phyloP scores from a whole-genome alignment of 495 filamentous ascomycete genomes.

The Glutinoglossum americanum region DNA sequence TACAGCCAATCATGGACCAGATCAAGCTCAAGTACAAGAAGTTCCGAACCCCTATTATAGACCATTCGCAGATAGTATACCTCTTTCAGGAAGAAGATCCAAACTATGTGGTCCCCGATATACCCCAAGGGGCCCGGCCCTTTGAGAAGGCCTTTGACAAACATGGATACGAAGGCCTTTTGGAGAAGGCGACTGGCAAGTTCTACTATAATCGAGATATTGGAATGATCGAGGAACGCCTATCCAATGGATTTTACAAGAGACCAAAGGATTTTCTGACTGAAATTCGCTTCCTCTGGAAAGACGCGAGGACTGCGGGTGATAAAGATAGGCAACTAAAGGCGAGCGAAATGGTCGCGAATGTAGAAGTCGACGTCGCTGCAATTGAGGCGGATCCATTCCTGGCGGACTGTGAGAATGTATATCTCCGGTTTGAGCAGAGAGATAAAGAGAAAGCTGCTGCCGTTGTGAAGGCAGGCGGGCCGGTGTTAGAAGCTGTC shows the following conservation, averaged over 20 bases:
- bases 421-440: slow-evolving; percentile 53
- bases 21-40: slow-evolving; percentile 66
- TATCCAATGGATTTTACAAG: slow-evolving; percentile 90
- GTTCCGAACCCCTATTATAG: slow-evolving; percentile 62
- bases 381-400: slow-evolving; percentile 45
- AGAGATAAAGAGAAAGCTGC: slow-evolving; percentile 32
- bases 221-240: slow-evolving; percentile 78
- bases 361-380: slow-evolving; percentile 76
- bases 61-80: slow-evolving; percentile 48
- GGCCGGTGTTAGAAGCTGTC: slow-evolving; percentile 32
- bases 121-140: slow-evolving; percentile 39
- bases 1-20: slow-evolving; percentile 90
- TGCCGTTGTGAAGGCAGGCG: slow-evolving; percentile 21
- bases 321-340: slow-evolving; percentile 62
- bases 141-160: slow-evolving; percentile 55
- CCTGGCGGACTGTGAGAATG: slow-evolving; percentile 44
- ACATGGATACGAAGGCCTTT: slow-evolving; percentile 48
- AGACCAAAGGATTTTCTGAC: slow-evolving; percentile 66
- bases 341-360: slow-evolving; percentile 73
- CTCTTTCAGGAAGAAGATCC: slow-evolving; percentile 67
- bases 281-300: slow-evolving; percentile 62
- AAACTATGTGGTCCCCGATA: slow-evolving; percentile 55
- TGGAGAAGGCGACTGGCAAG: slow-evolving; percentile 47
- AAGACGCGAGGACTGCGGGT: slow-evolving; percentile 50
- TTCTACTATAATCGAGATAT: slow-evolving; percentile 89